Conservation (phyloP, 2,329 filamentous ascomycete species). For the Fusarium phyllophilum region DNA sequence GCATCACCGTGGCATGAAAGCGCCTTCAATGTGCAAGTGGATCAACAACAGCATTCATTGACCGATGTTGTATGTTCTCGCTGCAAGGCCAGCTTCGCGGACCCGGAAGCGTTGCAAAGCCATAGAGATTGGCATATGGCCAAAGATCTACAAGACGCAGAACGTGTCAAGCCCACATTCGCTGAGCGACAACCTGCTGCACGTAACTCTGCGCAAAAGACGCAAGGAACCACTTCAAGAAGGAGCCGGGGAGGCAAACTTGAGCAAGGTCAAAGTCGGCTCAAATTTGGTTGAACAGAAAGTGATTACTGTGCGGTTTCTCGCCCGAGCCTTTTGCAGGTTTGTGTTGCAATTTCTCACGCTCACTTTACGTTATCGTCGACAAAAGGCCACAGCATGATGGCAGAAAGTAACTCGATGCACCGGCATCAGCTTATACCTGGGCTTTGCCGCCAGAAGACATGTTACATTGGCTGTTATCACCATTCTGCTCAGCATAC, state of each 20-base stretch:
- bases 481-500: constrained; percentile 9
- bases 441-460: neutral
- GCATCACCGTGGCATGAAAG: constrained; percentile 16
- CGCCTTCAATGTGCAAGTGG: constrained; percentile 31
- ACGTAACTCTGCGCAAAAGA: constrained; percentile 45
- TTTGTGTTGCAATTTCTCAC: neutral
- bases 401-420: neutral
- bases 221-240: constrained; percentile 53
- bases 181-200: constrained; percentile 50
- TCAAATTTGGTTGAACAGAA: constrained; percentile 65
- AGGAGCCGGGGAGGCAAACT: constrained; percentile 53
- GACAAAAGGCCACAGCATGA: constrained; percentile 1
- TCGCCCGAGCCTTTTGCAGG: neutral
- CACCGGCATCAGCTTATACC: neutral
- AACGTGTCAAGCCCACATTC: constrained; percentile 63
- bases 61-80: constrained; percentile 65
- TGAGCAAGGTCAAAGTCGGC: constrained; percentile 69
- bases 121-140: constrained; percentile 97
- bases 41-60: constrained; percentile 47
- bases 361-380: neutral
- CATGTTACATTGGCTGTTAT: constrained; percentile 2
- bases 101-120: constrained; percentile 70
- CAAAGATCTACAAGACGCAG: constrained; percentile 78
- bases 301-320: neutral
- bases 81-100: constrained; percentile 71